Evolutionary conservation across 192 early-diverging fungal species (phyloP).

Genomic region (Piromyces sp.): DNA sequence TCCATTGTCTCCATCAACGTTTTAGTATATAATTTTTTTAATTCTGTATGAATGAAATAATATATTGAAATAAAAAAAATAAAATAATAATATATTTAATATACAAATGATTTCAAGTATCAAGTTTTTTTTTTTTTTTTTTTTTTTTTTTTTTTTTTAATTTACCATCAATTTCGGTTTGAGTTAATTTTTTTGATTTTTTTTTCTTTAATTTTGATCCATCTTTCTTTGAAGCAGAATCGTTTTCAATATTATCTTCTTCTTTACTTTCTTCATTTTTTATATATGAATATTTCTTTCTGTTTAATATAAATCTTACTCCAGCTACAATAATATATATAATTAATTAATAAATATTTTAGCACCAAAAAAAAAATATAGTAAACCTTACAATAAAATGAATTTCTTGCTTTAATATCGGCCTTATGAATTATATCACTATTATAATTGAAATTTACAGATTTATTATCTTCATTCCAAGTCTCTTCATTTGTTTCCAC

Average conservation of each 20-base stretch:
- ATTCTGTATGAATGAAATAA: background rate
- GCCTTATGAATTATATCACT: background rate
- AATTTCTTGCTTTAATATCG: background rate
- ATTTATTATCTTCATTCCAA: background rate
- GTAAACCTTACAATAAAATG: background rate
- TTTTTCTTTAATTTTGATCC: background rate
- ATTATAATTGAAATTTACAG: background rate
- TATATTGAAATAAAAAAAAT: too few species aligned
- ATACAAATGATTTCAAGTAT: too few species aligned
- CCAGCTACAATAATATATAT: too few species aligned
- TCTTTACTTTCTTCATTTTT: background rate
- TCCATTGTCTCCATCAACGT: background rate
- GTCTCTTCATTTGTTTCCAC: background rate
- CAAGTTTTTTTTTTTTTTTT: too few species aligned
- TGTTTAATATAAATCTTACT: background rate
- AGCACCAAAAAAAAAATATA: too few species aligned
- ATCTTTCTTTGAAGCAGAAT: background rate
- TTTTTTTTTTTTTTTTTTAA: background rate
- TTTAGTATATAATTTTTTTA: background rate
- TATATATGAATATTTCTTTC: background rate
- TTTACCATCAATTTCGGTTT: background rate
- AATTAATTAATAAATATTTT: too few species aligned
- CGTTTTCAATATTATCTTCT: background rate
- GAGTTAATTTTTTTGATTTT: background rate
- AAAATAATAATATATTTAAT: too few species aligned